These are phyloP conservation scores for Phialophora expanda DNA, from an alignment of 2,329 filamentous ascomycete genomes.

Conservation along the genomic window DNA sequence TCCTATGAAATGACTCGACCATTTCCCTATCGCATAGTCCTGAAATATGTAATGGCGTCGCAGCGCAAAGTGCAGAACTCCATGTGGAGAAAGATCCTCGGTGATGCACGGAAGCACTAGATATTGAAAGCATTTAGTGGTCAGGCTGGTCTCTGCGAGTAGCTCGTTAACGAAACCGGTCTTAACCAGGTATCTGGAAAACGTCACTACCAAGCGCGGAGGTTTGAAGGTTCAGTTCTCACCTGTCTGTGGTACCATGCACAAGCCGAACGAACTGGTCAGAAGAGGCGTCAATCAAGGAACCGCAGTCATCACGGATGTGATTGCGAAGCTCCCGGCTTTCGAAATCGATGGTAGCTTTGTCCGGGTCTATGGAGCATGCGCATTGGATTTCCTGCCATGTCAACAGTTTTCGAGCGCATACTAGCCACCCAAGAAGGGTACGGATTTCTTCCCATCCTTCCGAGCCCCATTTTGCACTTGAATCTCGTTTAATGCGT, in stretches of 20 bases:
- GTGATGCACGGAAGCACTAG: neutral
- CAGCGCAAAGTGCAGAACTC: neutral
- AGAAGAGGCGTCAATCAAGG: neutral
- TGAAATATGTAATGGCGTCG: conserved; percentile 1
- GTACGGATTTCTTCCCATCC: conserved; percentile 1
- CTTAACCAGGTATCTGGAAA: neutral
- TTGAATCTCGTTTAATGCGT: conserved; percentile 13
- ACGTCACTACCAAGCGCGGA: neutral
- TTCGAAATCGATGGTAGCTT: conserved; percentile 1
- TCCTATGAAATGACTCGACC: neutral
- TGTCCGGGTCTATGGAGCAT: neutral
- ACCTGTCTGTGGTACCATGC: conserved; percentile 5
- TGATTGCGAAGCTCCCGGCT: neutral
- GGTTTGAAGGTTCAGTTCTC: neutral
- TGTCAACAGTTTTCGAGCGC: neutral
- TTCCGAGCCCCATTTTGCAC: neutral
- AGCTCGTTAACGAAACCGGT: conserved; percentile 7
- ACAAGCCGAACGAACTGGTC: conserved; percentile 2
- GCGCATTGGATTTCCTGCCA: conserved; percentile 10
- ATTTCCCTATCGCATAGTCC: conserved; percentile 6
- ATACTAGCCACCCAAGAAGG: conserved; percentile 5
- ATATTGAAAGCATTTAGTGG: neutral
- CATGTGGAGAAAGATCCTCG: neutral
- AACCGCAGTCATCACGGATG: conserved; percentile 7
- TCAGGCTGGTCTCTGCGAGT: neutral